A percentile compares a stretch with the other conserved stretches of the same genome.
phyloP scores from a whole-genome alignment of 768 basidiomycete genomes.

The Hemileccinum rubropunctum region DNA sequence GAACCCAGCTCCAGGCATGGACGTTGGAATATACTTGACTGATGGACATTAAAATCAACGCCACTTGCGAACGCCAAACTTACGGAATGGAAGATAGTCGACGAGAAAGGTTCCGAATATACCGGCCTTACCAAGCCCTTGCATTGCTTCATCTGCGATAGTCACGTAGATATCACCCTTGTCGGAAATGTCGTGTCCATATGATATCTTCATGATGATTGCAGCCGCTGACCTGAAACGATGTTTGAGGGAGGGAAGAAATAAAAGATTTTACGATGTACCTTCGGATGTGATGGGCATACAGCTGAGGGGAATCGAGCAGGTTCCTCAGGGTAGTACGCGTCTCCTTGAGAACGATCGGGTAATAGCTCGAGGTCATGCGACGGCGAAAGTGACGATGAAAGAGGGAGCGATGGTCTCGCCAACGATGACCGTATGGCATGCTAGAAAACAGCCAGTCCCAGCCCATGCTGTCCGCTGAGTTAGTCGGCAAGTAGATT shows the following conservation, averaged over 20 bases:
- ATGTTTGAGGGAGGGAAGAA: not conserved
- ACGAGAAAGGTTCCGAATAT: slow-evolving; percentile 46
- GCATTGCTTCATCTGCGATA: slow-evolving; percentile 39
- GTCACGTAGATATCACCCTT: slow-evolving; percentile 40
- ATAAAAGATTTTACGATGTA: not conserved
- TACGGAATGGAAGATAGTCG: slow-evolving; percentile 33
- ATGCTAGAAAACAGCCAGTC: slow-evolving; percentile 45
- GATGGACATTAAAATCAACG: not conserved
- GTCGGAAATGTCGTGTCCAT: slow-evolving; percentile 38
- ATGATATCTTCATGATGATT: slow-evolving; percentile 41
- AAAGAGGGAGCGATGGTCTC: slow-evolving; percentile 38
- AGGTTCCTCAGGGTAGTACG: slow-evolving; percentile 38
- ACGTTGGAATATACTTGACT: slow-evolving; percentile 50
- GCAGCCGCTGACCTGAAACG: slow-evolving; percentile 33
- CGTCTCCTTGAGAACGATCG: slow-evolving; percentile 32
- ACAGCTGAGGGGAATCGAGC: slow-evolving; percentile 36
- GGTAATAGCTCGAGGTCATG: slow-evolving; percentile 25
- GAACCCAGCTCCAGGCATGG: slow-evolving; percentile 48
- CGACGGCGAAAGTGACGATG: slow-evolving; percentile 36
- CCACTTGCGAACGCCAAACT: slow-evolving; percentile 9
- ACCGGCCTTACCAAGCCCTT: slow-evolving; percentile 35
- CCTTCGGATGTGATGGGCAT: slow-evolving; percentile 37
- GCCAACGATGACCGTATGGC: slow-evolving; percentile 37
- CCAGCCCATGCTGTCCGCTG: slow-evolving; percentile 41
- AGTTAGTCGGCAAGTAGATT: not conserved